These are phyloP conservation scores for Mortierella claussenii DNA, from an alignment of 192 early-diverging fungal genomes.

Conservation along the genomic window DNA sequence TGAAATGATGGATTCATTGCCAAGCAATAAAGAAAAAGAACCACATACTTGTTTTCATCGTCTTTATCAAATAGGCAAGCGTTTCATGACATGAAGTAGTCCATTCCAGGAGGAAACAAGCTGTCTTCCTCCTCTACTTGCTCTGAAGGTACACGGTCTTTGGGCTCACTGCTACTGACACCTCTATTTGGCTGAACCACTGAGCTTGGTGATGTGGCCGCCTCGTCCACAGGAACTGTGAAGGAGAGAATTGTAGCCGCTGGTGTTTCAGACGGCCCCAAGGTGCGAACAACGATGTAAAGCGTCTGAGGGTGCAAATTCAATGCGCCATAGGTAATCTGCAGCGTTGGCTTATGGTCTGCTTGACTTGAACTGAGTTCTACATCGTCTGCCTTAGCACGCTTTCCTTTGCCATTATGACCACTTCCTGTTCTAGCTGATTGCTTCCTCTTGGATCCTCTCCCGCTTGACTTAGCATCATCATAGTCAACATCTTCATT, in stretches of 20 bases:
- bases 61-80: neutral
- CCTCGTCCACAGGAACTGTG: neutral
- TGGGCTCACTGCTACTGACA: neutral
- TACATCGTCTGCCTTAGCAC: neutral
- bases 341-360: constrained; percentile 41
- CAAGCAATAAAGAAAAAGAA: neutral
- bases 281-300: constrained; percentile 22
- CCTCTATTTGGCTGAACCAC: too few species aligned
- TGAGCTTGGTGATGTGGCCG: neutral
- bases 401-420: neutral
- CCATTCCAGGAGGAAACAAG: constrained; percentile 30
- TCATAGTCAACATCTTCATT: constrained; percentile 9
- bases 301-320: constrained; percentile 34
- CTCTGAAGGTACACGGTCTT: neutral
- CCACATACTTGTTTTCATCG: neutral
- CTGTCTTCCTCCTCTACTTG: constrained; percentile 17
- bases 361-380: neutral
- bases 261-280: neutral
- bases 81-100: constrained; percentile 17
- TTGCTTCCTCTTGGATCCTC: constrained; percentile 5
- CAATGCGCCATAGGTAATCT: constrained; percentile 11
- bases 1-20: neutral
- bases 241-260: constrained; percentile 2
- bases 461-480: neutral
- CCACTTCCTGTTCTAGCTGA: neutral